phyloP scores from a whole-genome alignment of 2,329 filamentous ascomycete species.

The Saccharata proteae region DNA sequence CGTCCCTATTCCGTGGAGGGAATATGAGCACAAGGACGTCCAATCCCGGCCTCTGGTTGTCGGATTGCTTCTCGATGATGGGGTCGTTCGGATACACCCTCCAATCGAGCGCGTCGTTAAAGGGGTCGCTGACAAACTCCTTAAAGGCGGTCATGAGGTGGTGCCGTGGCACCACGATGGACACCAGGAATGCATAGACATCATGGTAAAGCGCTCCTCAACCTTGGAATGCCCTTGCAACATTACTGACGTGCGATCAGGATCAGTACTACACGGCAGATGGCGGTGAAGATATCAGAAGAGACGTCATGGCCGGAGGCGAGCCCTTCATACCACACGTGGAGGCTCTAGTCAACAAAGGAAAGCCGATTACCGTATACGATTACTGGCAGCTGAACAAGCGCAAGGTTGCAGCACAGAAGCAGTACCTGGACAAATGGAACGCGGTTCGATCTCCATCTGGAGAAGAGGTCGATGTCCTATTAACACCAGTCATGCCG shows the following conservation, averaged over 20 bases:
- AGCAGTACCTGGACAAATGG: conserved; percentile 50
- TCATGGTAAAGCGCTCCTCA: conserved; percentile 32
- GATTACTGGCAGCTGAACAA: conserved; percentile 58
- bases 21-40: conserved; percentile 29
- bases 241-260: conserved; percentile 16
- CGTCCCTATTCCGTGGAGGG: conserved; percentile 42
- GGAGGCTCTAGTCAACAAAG: conserved; percentile 39
- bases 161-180: conserved; percentile 39
- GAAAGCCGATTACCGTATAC: conserved; percentile 45
- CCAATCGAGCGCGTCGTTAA: conserved; percentile 37
- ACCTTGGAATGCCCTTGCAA: background rate
- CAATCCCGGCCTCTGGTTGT: conserved; percentile 36
- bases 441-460: conserved; percentile 32
- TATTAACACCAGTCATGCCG: conserved; percentile 49
- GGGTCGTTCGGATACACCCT: conserved; percentile 43
- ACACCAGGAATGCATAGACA: conserved; percentile 41
- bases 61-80: conserved; percentile 40
- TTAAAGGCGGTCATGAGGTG: conserved; percentile 40
- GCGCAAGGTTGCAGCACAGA: conserved; percentile 41
- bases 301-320: conserved; percentile 41
- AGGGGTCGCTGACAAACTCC: conserved; percentile 26
- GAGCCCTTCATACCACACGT: conserved; percentile 42
- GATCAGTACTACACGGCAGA: conserved; percentile 51
- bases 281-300: conserved; percentile 50
- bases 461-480: conserved; percentile 39